A percentile compares a stretch with the other conserved stretches of the same genome.
Evolutionary conservation across 331 rosid species (phyloP).

Genomic region (Stylosanthes scabra): DNA sequence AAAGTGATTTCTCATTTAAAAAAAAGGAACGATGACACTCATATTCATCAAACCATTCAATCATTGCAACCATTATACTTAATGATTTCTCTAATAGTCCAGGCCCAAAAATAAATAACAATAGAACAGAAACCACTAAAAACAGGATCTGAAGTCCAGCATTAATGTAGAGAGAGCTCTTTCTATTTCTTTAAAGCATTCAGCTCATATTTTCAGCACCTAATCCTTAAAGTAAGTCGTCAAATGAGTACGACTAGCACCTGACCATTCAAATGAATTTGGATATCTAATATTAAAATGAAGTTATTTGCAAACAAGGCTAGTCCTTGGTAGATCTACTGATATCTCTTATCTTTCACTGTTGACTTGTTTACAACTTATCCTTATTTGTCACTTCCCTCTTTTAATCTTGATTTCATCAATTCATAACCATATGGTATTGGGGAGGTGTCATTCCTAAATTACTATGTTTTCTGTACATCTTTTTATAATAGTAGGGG

Average conservation of each 20-base stretch:
- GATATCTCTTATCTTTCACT: not conserved
- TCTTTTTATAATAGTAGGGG: no score
- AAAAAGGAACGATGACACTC: conserved; percentile 4
- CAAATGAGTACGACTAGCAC: not conserved
- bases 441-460: not conserved
- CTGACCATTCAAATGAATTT: not conserved
- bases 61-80: not conserved
- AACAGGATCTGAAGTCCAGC: not conserved
- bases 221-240: no score
- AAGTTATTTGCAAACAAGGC: not conserved
- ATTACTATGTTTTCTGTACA: not conserved
- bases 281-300: not conserved
- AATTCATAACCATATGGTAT: no score
- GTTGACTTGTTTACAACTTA: no score
- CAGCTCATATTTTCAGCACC: no score
- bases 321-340: not conserved
- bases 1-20: conserved; percentile 1
- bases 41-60: not conserved
- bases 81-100: not conserved
- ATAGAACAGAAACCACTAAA: not conserved
- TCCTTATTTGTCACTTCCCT: no score
- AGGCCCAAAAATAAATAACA: not conserved
- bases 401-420: no score
- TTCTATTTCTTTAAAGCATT: no score
- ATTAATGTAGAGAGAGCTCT: no score